Evolutionary conservation across 495 filamentous ascomycete genomes (phyloP), one percentile per base, ranked within the genome.

Genomic region (Cudoniella acicularis): DNA sequence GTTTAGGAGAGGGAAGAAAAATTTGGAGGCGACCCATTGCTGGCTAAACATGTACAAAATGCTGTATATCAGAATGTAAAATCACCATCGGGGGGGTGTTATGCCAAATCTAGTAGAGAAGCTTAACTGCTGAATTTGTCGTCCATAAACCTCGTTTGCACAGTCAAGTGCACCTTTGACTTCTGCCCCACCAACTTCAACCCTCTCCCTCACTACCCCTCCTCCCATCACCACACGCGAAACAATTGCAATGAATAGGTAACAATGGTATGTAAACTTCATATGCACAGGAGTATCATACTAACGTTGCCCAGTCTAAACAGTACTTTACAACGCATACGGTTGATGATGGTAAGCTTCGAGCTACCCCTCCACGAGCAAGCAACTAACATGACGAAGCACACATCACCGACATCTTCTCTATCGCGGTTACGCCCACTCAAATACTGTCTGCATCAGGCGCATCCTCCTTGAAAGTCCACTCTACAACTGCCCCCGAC

Each of bases 321-420:
- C 95, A 97, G 88, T 98, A 96, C 70, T 83, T 98, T 36, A 91
- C 91, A 56, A 86, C 85, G 57, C 90, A 96, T 75, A 92, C 92
- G 11, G 81, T 94, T 69, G 90, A 96, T 69, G 81, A 91, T 79
- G 91, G 91, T 90, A 69, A 64, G 77, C 63, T 54, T 36, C 10
- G 58, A 64, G 56, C 61, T 61, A 25, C 52, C 50, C 52, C 59
- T 56, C 60, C 49, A 46, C 23, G 10, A 18, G 26, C 23, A 24
- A 54, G 43, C 22, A 56, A 50, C 67, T 73, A 64, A 73, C n/a
- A 54, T 54, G 17, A 10, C 13, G 4, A 58, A 91, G 92, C 90
- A 59, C 94, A 97, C 72, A 77, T 85, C 41, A 86, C 87, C 52
- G 92, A 97, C 68, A 91, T 98, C 59, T 98, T 93, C 73, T 84